These are phyloP conservation scores for Lophium mytilinum DNA, from an alignment of 495 filamentous ascomycete species.

Conservation along the genomic window DNA sequence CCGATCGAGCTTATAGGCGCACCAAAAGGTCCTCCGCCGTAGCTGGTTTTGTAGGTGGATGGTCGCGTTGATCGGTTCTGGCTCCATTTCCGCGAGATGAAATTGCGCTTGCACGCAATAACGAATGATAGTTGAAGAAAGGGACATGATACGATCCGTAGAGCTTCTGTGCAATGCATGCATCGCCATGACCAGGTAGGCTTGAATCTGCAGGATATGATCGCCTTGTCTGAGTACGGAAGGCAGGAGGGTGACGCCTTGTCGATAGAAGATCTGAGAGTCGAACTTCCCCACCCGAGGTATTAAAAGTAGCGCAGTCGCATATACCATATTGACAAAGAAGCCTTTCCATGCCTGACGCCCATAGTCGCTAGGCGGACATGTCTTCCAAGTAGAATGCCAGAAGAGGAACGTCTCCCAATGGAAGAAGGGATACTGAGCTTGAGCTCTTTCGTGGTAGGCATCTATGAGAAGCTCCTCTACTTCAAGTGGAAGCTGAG, in stretches of 20 bases:
- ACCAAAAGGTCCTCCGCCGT: constrained; percentile 5
- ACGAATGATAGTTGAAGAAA: constrained; percentile 2
- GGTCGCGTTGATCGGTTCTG: background rate
- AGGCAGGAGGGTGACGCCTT: constrained; percentile 1
- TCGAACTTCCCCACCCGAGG: background rate
- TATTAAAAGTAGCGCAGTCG: constrained; percentile 1
- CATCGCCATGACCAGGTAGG: constrained; percentile 6
- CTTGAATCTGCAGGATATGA: constrained; percentile 5
- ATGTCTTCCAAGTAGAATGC: constrained; percentile 1
- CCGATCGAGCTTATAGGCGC: constrained; percentile 8
- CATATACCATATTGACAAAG: constrained; percentile 7
- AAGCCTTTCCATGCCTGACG: constrained; percentile 4
- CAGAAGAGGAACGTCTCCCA: constrained; percentile 6
- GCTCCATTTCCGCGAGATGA: constrained; percentile 5
- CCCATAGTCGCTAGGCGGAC: background rate
- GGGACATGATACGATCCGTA: constrained; percentile 6
- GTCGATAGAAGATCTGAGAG: constrained; percentile 3
- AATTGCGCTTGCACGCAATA: constrained; percentile 6
- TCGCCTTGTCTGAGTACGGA: background rate
- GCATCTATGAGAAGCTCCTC: constrained; percentile 1
- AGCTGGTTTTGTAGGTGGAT: background rate
- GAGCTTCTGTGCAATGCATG: constrained; percentile 5
- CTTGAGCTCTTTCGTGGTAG: constrained; percentile 3
- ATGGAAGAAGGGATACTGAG: constrained; percentile 5
- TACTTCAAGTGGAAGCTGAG: background rate